These are phyloP conservation scores for Albugo laibachii DNA, from an alignment of 352 stramenopile genomes.

Conservation along the genomic window DNA sequence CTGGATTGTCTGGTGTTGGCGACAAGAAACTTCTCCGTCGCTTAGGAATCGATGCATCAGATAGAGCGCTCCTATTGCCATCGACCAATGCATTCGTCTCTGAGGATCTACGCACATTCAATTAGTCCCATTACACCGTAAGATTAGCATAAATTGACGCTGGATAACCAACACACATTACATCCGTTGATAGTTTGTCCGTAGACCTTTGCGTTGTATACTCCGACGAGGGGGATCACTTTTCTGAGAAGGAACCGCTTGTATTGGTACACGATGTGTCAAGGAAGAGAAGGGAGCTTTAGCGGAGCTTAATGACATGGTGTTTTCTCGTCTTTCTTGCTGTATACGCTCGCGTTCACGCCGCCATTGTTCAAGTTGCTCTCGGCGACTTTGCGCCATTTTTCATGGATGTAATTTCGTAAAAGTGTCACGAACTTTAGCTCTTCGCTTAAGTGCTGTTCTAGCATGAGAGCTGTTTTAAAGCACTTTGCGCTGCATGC, in stretches of 20 bases:
- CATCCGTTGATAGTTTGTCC: neutral
- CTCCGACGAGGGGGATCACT: neutral
- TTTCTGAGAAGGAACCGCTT: neutral
- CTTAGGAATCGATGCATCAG: constrained; percentile 11
- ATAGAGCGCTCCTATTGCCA: neutral
- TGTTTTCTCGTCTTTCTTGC: constrained; percentile 8
- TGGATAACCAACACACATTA: constrained; percentile 1
- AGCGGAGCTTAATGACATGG: constrained; percentile 3
- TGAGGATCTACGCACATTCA: neutral
- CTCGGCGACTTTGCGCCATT: constrained; percentile 28
- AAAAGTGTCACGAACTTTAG: too few species aligned
- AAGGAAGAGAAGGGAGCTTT: neutral
- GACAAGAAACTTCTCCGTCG: constrained; percentile 30
- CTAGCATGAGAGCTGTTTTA: too few species aligned
- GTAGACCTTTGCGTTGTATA: neutral
- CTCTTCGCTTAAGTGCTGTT: too few species aligned
- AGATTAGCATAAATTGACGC: neutral
- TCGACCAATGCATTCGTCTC: neutral
- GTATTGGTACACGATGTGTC: neutral
- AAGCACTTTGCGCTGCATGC: too few species aligned
- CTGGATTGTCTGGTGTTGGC: constrained; percentile 17
- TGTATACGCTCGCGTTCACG: constrained; percentile 12
- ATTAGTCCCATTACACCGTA: neutral
- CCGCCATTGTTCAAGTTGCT: constrained; percentile 47
- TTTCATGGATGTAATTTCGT: neutral